Evolutionary conservation across 192 early-diverging fungal genomes (phyloP).

Genomic region (Mortierella antarctica): DNA sequence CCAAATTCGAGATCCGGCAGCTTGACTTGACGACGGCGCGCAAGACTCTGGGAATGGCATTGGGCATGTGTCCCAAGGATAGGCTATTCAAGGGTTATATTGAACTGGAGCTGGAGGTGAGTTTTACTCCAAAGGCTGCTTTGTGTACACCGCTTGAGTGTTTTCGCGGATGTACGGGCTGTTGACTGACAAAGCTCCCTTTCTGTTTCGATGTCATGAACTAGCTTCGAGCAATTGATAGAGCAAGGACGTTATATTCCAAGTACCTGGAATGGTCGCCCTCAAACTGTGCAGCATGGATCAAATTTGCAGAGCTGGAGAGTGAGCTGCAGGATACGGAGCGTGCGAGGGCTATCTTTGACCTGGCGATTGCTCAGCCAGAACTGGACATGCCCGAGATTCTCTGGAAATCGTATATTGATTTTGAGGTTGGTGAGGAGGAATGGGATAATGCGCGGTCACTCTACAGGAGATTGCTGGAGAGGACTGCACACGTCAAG

Average conservation of each 20-base stretch:
- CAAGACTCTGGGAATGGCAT: slow-evolving; percentile 81
- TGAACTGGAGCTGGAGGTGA: slow-evolving; percentile 87
- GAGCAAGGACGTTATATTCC: slow-evolving; percentile 88
- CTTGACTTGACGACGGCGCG: slow-evolving; percentile 79
- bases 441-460: slow-evolving; percentile 82
- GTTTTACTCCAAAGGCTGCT: neutral
- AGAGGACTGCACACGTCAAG: slow-evolving; percentile 94
- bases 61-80: slow-evolving; percentile 85
- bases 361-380: slow-evolving; percentile 90
- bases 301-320: slow-evolving; percentile 96
- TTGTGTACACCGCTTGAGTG: neutral
- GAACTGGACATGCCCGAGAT: slow-evolving; percentile 98
- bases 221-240: slow-evolving; percentile 91
- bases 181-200: neutral
- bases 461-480: slow-evolving; percentile 87
- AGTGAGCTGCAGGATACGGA: slow-evolving; percentile 86
- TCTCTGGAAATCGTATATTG: slow-evolving; percentile 98
- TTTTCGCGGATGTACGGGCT: neutral
- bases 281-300: slow-evolving; percentile 92
- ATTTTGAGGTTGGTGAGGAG: slow-evolving; percentile 89
- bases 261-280: slow-evolving; percentile 93
- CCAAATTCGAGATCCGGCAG: slow-evolving; percentile 90
- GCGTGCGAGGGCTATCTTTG: slow-evolving; percentile 87
- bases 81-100: slow-evolving; percentile 97
- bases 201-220: neutral